Evolutionary conservation across 2,329 filamentous ascomycete genomes (phyloP).

Genomic region (Fusarium torulosum): DNA sequence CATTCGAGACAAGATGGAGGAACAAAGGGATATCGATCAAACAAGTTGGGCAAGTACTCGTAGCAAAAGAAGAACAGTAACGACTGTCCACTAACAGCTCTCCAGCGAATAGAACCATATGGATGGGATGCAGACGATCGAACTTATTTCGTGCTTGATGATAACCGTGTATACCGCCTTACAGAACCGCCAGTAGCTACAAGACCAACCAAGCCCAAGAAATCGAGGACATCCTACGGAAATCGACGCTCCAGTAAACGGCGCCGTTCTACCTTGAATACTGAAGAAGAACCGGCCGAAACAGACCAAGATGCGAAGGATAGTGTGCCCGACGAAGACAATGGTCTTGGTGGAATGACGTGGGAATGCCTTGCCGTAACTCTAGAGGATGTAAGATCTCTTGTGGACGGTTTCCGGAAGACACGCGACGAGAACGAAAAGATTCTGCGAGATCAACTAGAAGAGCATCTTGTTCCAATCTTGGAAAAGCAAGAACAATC

Average conservation of each 20-base stretch:
- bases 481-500: conserved; percentile 83
- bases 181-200: conserved; percentile 77
- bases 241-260: conserved; percentile 78
- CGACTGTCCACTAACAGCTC: conserved; percentile 29
- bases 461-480: conserved; percentile 84
- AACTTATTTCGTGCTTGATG: conserved; percentile 90
- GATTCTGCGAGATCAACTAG: conserved; percentile 76
- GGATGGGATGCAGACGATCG: conserved; percentile 92
- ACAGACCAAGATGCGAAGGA: conserved; percentile 55
- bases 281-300: conserved; percentile 51
- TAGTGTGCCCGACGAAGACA: conserved; percentile 58
- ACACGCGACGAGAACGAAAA: conserved; percentile 89
- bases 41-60: conserved; percentile 79
- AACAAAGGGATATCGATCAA: conserved; percentile 84
- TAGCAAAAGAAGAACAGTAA: neutral
- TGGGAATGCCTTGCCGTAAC: conserved; percentile 95
- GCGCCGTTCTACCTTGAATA: conserved; percentile 65
- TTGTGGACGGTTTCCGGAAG: conserved; percentile 78
- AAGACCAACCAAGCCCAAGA: conserved; percentile 77
- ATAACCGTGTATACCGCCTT: conserved; percentile 90
- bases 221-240: conserved; percentile 63
- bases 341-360: conserved; percentile 79
- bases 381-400: conserved; percentile 78
- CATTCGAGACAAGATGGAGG: conserved; percentile 86
- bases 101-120: conserved; percentile 79